phyloP scores from a whole-genome alignment of 805 yeast species.

The Teunomyces aglyptinius region DNA sequence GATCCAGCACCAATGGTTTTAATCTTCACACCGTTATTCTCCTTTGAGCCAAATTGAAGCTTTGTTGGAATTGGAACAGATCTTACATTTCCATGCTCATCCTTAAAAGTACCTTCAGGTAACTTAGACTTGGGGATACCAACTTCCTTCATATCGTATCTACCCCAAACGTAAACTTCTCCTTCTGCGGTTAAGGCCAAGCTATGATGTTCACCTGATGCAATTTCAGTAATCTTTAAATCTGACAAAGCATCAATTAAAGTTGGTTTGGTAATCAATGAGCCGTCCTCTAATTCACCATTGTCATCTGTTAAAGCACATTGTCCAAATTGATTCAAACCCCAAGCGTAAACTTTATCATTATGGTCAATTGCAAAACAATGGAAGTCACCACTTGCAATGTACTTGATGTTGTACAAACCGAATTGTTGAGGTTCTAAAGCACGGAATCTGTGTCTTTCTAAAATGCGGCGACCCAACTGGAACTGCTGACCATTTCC shows the following conservation, averaged over 20 bases:
- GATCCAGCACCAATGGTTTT: constrained; percentile 74
- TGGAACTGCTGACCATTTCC: constrained; percentile 95
- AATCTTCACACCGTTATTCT: constrained; percentile 29
- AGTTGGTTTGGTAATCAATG: constrained; percentile 75
- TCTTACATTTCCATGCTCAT: constrained; percentile 76
- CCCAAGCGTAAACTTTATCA: constrained; percentile 84
- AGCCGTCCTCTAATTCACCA: constrained; percentile 79
- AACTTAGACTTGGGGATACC: constrained; percentile 69
- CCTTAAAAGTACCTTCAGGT: constrained; percentile 73
- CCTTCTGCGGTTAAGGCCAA: constrained; percentile 73
- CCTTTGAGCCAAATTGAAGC: constrained; percentile 37
- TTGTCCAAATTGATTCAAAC: constrained; percentile 95
- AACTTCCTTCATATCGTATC: constrained; percentile 89
- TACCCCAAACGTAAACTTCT: constrained; percentile 79
- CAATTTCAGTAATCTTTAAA: constrained; percentile 56
- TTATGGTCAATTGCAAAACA: constrained; percentile 84
- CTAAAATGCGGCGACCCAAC: constrained; percentile 82
- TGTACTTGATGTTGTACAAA: constrained; percentile 68
- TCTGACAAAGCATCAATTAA: constrained; percentile 62
- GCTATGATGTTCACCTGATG: constrained; percentile 95
- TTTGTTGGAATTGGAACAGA: constrained; percentile 84
- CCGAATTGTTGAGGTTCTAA: constrained; percentile 84
- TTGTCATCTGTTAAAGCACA: constrained; percentile 69
- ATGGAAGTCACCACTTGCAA: constrained; percentile 94
- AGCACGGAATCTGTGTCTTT: constrained; percentile 69